A percentile compares a stretch with the other conserved stretches of the same genome.
Evolutionary conservation across 108 stramenopile species (phyloP).

Genomic region (Schizochytrium sp.): DNA sequence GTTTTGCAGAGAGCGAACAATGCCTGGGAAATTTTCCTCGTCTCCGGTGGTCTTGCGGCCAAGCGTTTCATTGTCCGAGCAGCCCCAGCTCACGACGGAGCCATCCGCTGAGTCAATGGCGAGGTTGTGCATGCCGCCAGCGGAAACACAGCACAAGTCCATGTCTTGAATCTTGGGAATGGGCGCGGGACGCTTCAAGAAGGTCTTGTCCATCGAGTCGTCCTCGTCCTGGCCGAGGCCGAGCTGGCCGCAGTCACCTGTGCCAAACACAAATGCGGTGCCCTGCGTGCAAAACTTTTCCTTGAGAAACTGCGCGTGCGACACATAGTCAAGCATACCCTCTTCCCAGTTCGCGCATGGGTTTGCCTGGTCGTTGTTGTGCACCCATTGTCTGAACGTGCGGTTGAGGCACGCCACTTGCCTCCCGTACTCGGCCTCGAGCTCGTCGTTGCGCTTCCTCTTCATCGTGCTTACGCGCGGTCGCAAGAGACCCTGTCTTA

Average conservation of each 20-base stretch:
- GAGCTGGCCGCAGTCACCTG: conserved; percentile 1
- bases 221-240: conserved; percentile 13
- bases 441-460: background rate
- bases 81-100: background rate
- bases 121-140: conserved; percentile 12
- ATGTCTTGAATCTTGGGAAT: background rate
- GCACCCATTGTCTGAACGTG: conserved; percentile 1
- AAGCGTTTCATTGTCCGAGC: background rate
- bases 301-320: background rate
- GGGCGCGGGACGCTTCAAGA: background rate
- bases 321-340: background rate
- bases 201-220: background rate
- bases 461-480: background rate
- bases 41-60: background rate
- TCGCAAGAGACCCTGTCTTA: too few species aligned
- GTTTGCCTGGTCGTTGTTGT: background rate
- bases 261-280: background rate
- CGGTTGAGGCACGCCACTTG: background rate
- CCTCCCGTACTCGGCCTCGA: background rate
- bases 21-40: background rate
- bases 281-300: background rate
- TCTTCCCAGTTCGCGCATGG: conserved; percentile 5
- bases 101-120: background rate
- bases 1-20: background rate
- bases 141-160: background rate